Base-by-base conservation (phyloP, 257 asterid species). In the Echites panduratus region DNA sequence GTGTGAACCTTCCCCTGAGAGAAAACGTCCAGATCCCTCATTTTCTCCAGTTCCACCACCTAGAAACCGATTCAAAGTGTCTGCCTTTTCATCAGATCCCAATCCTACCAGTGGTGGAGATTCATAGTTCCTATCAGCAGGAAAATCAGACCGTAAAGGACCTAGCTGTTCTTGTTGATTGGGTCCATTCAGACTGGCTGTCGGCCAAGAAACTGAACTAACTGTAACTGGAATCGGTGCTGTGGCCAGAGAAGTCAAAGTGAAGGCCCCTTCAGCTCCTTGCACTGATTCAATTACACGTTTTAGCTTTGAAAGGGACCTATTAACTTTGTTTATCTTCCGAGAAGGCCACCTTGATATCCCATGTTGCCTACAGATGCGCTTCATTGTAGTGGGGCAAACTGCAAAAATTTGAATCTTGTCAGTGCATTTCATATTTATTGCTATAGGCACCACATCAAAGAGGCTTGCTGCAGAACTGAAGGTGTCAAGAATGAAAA, bases 281-380 rank as follows among this genome's bases (percentile, higher is more conserved):
- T 91, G 91, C 59, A 93, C 97, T 14, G 98, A 93, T 80, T 88
- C 98, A 64, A 91, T 89, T 17, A 91, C 96, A 62, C 85, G 86
- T 82, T 89, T 87, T 62, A 89, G 91, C 85, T 91, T 91, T 40
- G 96, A 69, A 73, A 91, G 92, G 53, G 97, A 88, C 54, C 93
- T 94, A 77, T 88, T 89, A 62, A 93, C 98, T 87, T 93, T 93
- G 81, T 91, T 93, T 84, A 91, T 93, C 89, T 91, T 91, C 81
- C 96, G 96, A 52, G 97, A 93, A 69, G 98, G 97, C 98, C 96
- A 93, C 48, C 97, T 86, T 27, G 96, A 89, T 77, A 93, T 93
- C 63, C 97, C 98, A 49, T 91, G 96, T 79, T 91, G 96, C 81
- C 98, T 84, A 75, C 98, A 93, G 65, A 93, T 91, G 45, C 97